Evolutionary conservation across 2,329 filamentous ascomycete genomes (phyloP).

Genomic region (Colletotrichum eremochloae): DNA sequence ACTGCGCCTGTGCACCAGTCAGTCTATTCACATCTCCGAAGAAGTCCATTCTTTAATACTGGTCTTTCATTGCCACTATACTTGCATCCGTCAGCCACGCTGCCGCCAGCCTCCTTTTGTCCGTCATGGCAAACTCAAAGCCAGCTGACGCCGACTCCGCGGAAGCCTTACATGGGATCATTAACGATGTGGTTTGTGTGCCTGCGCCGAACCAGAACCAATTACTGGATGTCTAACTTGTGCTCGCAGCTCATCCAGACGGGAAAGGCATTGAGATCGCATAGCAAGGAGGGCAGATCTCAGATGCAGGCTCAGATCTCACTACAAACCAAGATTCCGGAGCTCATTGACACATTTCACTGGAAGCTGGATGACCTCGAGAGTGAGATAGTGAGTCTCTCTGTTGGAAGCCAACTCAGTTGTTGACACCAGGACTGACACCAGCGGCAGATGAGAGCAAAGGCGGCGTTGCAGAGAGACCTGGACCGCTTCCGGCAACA

Average conservation of each 20-base stretch:
- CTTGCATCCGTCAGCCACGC: too few relatives aligned
- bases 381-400: constrained; percentile 64
- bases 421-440: constrained; percentile 2
- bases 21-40: neutral
- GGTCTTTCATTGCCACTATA: too few relatives aligned
- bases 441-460: constrained; percentile 60
- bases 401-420: neutral
- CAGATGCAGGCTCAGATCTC: constrained; percentile 51
- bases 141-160: constrained; percentile 49
- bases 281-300: constrained; percentile 57
- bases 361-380: constrained; percentile 69
- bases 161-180: constrained; percentile 64
- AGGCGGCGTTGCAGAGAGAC: constrained; percentile 68
- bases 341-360: constrained; percentile 64
- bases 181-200: constrained; percentile 67
- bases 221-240: constrained; percentile 32
- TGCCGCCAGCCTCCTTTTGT: neutral
- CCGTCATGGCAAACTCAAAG: constrained; percentile 31
- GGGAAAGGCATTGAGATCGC: constrained; percentile 67
- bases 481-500: constrained; percentile 57
- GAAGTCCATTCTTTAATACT: too few relatives aligned
- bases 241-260: constrained; percentile 67
- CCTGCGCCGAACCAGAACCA: neutral
- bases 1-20: neutral
- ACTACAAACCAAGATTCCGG: constrained; percentile 59